Conservation (phyloP, 768 basidiomycete genomes). For the Tulasnella sp. region DNA sequence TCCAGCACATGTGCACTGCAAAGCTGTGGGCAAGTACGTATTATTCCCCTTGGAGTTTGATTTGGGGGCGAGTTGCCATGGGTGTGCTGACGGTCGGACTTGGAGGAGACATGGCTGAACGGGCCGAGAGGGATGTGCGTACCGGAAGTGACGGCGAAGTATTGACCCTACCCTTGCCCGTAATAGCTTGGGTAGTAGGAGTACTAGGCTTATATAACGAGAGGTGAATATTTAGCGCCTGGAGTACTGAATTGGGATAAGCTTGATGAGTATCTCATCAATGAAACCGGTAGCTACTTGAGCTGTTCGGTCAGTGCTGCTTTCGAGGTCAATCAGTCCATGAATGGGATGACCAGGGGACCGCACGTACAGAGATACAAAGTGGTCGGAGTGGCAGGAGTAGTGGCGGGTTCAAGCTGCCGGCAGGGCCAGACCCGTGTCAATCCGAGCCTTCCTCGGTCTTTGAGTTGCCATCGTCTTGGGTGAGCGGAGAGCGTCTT, state of each 20-base stretch:
- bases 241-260: background rate
- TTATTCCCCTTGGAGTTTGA: background rate
- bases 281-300: slow-evolving; percentile 7
- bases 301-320: background rate
- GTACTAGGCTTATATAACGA: background rate
- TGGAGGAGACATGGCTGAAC: background rate
- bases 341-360: background rate
- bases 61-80: no score
- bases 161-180: background rate
- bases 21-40: background rate
- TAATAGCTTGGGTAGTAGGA: slow-evolving; percentile 3
- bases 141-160: background rate
- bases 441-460: background rate
- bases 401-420: background rate
- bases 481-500: background rate
- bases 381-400: background rate
- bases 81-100: background rate
- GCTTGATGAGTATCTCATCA: background rate
- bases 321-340: background rate
- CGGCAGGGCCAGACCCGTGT: slow-evolving; percentile 5
- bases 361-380: background rate
- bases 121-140: background rate
- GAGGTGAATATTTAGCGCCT: background rate
- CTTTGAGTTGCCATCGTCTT: background rate
- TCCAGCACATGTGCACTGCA: background rate